phyloP scores from a whole-genome alignment of 495 filamentous ascomycete species.

The Aspergillus steynii region DNA sequence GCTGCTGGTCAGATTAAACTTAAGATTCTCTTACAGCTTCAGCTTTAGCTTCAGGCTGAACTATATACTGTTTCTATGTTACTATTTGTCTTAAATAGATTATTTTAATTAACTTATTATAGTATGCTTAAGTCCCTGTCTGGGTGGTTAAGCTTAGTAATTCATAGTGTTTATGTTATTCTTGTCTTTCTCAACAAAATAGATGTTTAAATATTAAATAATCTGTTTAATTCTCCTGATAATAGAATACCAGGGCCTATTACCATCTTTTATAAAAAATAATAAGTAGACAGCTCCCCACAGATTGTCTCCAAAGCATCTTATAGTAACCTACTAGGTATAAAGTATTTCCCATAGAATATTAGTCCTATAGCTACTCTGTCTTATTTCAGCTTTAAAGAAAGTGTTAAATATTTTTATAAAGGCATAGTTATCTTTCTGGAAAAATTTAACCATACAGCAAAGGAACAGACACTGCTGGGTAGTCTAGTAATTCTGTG shows the following conservation, averaged over 20 bases:
- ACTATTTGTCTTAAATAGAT: neutral
- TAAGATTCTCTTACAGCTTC: neutral
- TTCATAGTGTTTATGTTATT: slow-evolving; percentile 19
- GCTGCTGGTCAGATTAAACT: neutral
- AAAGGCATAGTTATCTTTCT: slow-evolving; percentile 5
- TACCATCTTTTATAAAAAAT: slow-evolving; percentile 13
- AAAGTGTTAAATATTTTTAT: slow-evolving; percentile 26
- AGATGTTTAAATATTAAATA: slow-evolving; percentile 14
- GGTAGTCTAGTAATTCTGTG: slow-evolving; percentile 22
- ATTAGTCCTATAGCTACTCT: slow-evolving; percentile 21
- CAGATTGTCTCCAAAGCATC: slow-evolving; percentile 7
- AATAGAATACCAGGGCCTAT: slow-evolving; percentile 19
- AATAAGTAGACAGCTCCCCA: slow-evolving; percentile 31
- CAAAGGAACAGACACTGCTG: slow-evolving; percentile 28
- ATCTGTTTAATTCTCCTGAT: slow-evolving; percentile 21
- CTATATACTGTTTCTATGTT: neutral
- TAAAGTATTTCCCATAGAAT: slow-evolving; percentile 12
- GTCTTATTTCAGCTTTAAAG: slow-evolving; percentile 18
- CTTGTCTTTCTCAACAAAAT: slow-evolving; percentile 12
- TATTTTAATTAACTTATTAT: too few species aligned
- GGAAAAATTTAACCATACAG: slow-evolving; percentile 30
- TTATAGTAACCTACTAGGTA: slow-evolving; percentile 30
- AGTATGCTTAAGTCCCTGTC: too few species aligned
- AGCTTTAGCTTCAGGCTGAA: too few species aligned
- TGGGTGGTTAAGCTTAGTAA: neutral